Evolutionary conservation across 768 basidiomycete species (phyloP).

Genomic region (Psilocybe cyanescens): DNA sequence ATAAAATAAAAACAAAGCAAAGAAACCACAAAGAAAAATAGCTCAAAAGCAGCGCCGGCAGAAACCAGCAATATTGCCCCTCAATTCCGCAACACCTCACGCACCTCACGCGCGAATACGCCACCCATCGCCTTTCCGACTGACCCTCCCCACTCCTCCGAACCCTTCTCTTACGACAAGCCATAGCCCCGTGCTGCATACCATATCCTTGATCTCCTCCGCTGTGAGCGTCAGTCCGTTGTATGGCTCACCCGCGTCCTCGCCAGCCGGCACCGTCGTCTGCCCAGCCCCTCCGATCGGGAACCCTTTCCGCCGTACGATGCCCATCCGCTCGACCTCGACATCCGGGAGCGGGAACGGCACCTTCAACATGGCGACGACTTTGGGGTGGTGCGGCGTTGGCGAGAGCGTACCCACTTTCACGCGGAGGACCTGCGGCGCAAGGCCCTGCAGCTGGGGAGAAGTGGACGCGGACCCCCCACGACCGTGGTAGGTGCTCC

Average conservation of each 20-base stretch:
- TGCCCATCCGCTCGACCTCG: conserved; percentile 62
- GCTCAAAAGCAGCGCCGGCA: background rate
- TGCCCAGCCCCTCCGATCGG: conserved; percentile 9
- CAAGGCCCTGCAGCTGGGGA: background rate
- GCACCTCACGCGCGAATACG: conserved; percentile 59
- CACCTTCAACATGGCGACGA: conserved; percentile 89
- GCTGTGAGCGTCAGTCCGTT: conserved; percentile 70
- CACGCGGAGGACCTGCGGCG: conserved; percentile 43
- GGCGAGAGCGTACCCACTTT: conserved; percentile 88
- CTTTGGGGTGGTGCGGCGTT: conserved; percentile 95
- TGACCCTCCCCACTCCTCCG: conserved; percentile 83
- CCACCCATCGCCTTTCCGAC: conserved; percentile 81
- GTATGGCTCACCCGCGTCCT: conserved; percentile 26
- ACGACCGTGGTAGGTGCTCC: background rate
- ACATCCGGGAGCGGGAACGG: conserved; percentile 89
- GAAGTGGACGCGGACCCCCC: background rate
- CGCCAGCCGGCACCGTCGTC: background rate
- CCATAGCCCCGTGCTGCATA: conserved; percentile 90
- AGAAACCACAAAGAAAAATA: background rate
- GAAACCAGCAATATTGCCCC: background rate
- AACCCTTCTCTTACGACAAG: conserved; percentile 91
- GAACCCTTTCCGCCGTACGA: conserved; percentile 51
- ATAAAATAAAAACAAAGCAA: background rate
- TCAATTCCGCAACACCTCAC: background rate
- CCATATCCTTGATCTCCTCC: conserved; percentile 93